Evolutionary conservation across 106 monocot genomes (phyloP), one percentile per base, ranked within the genome.

Genomic region (Triglochin maritima): DNA sequence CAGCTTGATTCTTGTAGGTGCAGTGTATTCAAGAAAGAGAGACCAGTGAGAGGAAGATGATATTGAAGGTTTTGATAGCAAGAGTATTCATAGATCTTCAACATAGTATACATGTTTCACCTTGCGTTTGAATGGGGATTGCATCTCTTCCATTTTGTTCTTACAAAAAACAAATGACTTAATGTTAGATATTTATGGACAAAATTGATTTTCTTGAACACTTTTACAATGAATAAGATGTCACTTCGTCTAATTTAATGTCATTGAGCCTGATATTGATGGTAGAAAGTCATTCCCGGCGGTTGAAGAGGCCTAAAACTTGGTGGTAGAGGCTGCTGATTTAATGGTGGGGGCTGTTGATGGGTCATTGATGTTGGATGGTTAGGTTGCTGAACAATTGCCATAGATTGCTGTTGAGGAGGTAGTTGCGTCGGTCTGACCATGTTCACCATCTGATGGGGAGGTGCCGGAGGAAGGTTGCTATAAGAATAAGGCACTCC

Each of bases 261-360:
- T 49, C 41, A 64, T 49, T 3, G 46, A 64, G 64, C 7, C 7
- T 66, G 45, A 17, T 14, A 62, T 17, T 81, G 85, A 45, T 78
- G 84, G 79, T 77, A 98, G 72, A 82, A 98, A 4, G 65, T 71
- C 84, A 98, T 84, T 17, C 74, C 76, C 13, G 94, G 90, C 2
- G 87, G 81, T 60, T 85, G 87, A 66, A 90, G 69, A 7, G 90
- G 87, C 60, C 91, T 72, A 68, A 81, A 98, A 79, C 82, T 86
- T 4, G 92, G 88, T 3, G 73, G 81, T 1, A 60, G 72, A 45
- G 79, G 78, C 15, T 81, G 90, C 65, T 85, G 79, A 50, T 72
- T 65, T 43, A 81, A 58, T 17, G 78, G 81, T 52, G 10, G 67
- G 75, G 71, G 79, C 42, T 84, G 90, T 48, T 81, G 84, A 65